phyloP scores from a whole-genome alignment of 805 yeast species.

The Teunomyces lycoperdinae region DNA sequence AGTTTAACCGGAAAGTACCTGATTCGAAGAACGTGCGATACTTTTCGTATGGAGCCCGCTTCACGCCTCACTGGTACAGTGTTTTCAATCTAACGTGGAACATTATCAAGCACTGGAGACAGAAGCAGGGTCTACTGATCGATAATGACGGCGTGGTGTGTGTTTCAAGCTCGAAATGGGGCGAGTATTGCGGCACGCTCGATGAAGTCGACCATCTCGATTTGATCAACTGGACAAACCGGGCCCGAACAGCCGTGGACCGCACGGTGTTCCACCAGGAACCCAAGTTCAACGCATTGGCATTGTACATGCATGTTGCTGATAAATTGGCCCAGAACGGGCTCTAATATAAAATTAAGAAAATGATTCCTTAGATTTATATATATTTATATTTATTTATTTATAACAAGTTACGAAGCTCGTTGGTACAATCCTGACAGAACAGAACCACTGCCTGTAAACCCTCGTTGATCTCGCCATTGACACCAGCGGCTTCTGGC shows the following conservation, averaged over 20 bases:
- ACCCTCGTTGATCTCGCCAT: constrained; percentile 13
- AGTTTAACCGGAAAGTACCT: constrained; percentile 51
- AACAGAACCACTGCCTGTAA: constrained; percentile 16
- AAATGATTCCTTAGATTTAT: background rate
- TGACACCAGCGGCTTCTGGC: constrained; percentile 2
- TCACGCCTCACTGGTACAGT: constrained; percentile 59
- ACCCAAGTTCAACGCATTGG: constrained; percentile 59
- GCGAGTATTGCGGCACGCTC: constrained; percentile 74
- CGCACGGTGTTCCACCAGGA: constrained; percentile 26
- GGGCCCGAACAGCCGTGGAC: constrained; percentile 38
- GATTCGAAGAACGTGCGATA: constrained; percentile 66
- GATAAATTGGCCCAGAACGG: constrained; percentile 61
- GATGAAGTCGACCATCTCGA: constrained; percentile 82
- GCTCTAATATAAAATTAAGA: constrained; percentile 29
- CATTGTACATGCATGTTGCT: constrained; percentile 66
- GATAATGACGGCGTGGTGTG: constrained; percentile 88
- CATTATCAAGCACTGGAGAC: constrained; percentile 41
- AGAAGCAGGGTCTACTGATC: constrained; percentile 16
- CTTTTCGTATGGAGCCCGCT: constrained; percentile 80
- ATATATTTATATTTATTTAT: background rate
- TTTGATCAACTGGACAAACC: constrained; percentile 77
- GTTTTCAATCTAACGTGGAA: constrained; percentile 64
- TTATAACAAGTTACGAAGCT: constrained; percentile 7
- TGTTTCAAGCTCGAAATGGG: constrained; percentile 78
- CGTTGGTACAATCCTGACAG: constrained; percentile 24